Base-by-base conservation (phyloP, 2,329 filamentous ascomycete species). In the Periconia digitata region DNA sequence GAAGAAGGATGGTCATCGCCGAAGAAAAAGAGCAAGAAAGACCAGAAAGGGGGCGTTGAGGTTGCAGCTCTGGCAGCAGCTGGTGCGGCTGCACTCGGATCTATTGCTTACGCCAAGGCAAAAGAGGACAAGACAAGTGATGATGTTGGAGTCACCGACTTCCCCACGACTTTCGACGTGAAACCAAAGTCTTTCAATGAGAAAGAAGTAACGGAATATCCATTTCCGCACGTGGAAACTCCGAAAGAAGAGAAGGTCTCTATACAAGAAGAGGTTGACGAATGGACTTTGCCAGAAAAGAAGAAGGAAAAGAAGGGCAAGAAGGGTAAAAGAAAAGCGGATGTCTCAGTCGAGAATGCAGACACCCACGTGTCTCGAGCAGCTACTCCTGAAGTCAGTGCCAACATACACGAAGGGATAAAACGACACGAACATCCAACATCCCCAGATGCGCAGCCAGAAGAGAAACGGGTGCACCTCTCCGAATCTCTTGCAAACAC, bases 11-110 rank as follows among this genome's bases (percentile, higher is more conserved):
- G 47, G 48, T 36, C 37, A 43, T 50, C 36, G 6, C 47, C 65
- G 48, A 76, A 73, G 54, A 72, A 71, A 49, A 72, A 72, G 51
- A 62, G 62, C 8, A 76, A 76, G 63, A 78, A 76, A 51, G 64
- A 63, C 37, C 64, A 65, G 46, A 66, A 63, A 39, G 60, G 47
- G 18, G 58, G 45, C 24, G 10, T 45, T 10, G 49, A 37, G 20
- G 42, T 36, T 22, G 43, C 35, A 10, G 42, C 43, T 20, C 22
- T 46, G 20, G 36, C 50, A 22, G 57, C 49, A 34, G 51, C 51
- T 36, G 49, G 52, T 44, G 56, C 53, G 39, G 46, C 46, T 40
- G 53, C 35, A 8, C 37, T 48, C 36, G 38, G 41, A 22, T 22
- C 45, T 17, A 46, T 44, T n/a, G n/a, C n/a, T n/a, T n/a, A n/a